Percentiles rank a stretch among this genome's conserved stretches.
These are phyloP conservation scores for Debaryomyces psychrophilus DNA, from an alignment of 1,139 yeast genomes.

Conservation along the genomic window DNA sequence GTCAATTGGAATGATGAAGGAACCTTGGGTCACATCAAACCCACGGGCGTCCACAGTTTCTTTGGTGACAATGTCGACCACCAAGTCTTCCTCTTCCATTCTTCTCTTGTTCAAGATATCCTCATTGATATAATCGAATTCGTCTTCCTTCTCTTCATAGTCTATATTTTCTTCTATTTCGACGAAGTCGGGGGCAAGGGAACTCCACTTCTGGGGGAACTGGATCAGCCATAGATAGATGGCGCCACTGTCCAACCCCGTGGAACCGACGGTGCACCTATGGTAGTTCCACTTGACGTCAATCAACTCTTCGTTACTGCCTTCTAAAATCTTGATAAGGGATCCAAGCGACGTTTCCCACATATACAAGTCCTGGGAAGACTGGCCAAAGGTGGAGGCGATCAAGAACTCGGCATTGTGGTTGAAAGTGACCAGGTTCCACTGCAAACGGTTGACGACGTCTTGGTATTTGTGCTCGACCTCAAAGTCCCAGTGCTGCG, in stretches of 20 bases:
- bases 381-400: constrained; percentile 86
- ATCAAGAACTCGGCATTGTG: constrained; percentile 82
- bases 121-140: constrained; percentile 80
- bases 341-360: constrained; percentile 95
- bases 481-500: constrained; percentile 58
- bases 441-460: constrained; percentile 83
- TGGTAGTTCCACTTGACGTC: constrained; percentile 86
- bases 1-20: constrained; percentile 50
- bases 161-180: constrained; percentile 92
- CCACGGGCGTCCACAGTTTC: constrained; percentile 74
- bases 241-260: constrained; percentile 84
- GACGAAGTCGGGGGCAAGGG: constrained; percentile 94
- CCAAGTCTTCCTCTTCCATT: constrained; percentile 67
- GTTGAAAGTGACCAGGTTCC: constrained; percentile 82
- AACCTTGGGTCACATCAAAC: constrained; percentile 42
- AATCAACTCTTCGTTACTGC: constrained; percentile 84
- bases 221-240: constrained; percentile 83
- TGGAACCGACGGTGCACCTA: constrained; percentile 78
- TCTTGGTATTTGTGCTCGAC: constrained; percentile 87
- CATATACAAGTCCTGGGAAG: constrained; percentile 84
- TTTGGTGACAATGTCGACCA: constrained; percentile 65
- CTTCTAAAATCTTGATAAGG: constrained; percentile 84
- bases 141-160: constrained; percentile 88
- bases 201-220: constrained; percentile 94
- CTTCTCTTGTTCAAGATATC: constrained; percentile 61